Evolutionary conservation across 108 stramenopile genomes (phyloP).

Genomic region (Asterionellopsis glacialis): DNA sequence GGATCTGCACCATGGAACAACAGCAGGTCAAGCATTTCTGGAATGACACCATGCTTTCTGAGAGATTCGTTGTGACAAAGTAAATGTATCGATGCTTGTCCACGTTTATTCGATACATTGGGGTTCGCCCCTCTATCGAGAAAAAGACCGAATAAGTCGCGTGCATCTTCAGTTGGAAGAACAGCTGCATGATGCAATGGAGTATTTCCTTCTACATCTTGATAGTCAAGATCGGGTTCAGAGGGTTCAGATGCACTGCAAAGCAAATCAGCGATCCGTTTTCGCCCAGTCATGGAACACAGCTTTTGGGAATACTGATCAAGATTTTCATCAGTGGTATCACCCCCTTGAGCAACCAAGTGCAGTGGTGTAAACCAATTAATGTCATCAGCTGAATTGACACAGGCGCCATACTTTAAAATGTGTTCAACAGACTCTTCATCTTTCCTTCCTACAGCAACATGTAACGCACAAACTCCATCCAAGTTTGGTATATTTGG

Average conservation of each 20-base stretch:
- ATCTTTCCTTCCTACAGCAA: conserved; percentile 70
- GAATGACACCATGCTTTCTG: conserved; percentile 50
- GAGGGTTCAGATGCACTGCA: conserved; percentile 35
- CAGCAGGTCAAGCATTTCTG: conserved; percentile 61
- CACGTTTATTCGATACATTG: conserved; percentile 60
- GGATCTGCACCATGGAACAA: conserved; percentile 70
- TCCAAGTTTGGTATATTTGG: conserved; percentile 85
- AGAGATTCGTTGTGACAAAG: conserved; percentile 74
- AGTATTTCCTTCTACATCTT: conserved; percentile 84
- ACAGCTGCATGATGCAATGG: conserved; percentile 79
- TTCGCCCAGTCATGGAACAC: conserved; percentile 5
- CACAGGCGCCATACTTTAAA: conserved; percentile 50
- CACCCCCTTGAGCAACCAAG: conserved; percentile 43
- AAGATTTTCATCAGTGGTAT: conserved; percentile 1
- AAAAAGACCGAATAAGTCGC: conserved; percentile 54
- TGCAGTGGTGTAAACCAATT: conserved; percentile 82
- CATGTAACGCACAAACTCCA: conserved; percentile 74
- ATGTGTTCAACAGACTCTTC: conserved; percentile 52
- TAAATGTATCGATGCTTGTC: conserved; percentile 78
- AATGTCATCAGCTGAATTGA: conserved; percentile 70
- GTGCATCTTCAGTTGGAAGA: conserved; percentile 61
- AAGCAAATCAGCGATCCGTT: conserved; percentile 42
- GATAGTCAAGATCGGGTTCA: conserved; percentile 63
- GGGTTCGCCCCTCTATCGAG: conserved; percentile 71
- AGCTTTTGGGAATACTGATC: background rate